Conservation (phyloP, 441 rosid species). For the Corymbia calophylla region DNA sequence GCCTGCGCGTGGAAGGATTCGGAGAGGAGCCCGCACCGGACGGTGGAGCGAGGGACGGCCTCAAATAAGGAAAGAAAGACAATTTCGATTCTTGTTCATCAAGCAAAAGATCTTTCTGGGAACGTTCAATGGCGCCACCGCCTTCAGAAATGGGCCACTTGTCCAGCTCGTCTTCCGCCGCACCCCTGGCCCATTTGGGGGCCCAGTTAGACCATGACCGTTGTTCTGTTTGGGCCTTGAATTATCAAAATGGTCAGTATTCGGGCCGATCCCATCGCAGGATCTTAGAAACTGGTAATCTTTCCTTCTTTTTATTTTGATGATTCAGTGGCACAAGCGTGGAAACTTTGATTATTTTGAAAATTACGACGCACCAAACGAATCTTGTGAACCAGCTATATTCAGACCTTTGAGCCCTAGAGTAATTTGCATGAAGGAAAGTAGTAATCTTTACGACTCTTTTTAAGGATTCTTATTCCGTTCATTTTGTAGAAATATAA, state of each 20-base stretch:
- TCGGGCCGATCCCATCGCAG: background rate
- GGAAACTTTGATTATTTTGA: rapidly evolving
- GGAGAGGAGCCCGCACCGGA: background rate
- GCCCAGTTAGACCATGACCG: background rate
- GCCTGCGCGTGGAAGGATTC: too few relatives aligned
- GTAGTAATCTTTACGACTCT: rapidly evolving
- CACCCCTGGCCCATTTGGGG: background rate
- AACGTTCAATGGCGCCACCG: rapidly evolving
- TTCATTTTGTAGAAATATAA: background rate
- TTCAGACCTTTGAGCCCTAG: background rate
- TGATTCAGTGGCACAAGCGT: background rate
- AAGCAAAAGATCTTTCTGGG: background rate
- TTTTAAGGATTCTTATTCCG: background rate
- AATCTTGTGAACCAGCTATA: rapidly evolving
- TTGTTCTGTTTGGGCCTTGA: background rate
- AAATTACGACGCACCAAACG: rapidly evolving
- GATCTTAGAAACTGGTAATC: background rate
- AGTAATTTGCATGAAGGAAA: background rate
- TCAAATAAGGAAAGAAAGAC: background rate
- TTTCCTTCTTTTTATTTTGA: background rate
- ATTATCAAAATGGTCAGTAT: background rate
- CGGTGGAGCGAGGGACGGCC: background rate
- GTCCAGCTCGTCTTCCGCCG: background rate
- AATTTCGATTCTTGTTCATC: background rate
- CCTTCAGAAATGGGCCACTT: background rate